These are phyloP conservation scores for Podospora fimiseda DNA, from an alignment of 495 filamentous ascomycete species.

Conservation along the genomic window DNA sequence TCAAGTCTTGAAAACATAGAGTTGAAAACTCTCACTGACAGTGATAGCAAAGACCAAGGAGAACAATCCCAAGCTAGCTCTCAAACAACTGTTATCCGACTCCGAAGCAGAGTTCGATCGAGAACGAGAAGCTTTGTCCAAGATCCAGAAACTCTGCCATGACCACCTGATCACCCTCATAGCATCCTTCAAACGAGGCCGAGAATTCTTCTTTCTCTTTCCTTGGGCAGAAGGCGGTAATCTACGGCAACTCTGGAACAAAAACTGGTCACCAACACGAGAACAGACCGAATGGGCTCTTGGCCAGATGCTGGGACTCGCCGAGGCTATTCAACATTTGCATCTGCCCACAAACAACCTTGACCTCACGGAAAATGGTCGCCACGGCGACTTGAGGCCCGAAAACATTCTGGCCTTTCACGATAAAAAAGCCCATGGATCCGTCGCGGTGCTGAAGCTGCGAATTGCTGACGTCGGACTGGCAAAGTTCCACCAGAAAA, in stretches of 20 bases:
- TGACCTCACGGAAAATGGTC: background rate
- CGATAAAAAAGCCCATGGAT: background rate
- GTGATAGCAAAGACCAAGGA: background rate
- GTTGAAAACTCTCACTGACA: no score
- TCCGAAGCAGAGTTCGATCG: background rate
- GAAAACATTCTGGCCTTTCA: background rate
- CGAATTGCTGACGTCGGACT: background rate
- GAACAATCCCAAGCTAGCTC: background rate
- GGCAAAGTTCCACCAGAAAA: background rate
- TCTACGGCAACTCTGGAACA: background rate
- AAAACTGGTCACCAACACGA: background rate
- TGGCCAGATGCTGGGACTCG: background rate
- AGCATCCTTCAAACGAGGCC: background rate
- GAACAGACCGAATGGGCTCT: background rate
- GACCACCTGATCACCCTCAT: background rate
- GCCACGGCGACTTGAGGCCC: background rate
- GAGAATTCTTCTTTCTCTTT: background rate
- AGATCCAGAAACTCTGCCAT: background rate
- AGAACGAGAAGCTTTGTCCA: background rate
- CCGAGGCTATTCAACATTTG: background rate
- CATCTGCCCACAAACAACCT: background rate
- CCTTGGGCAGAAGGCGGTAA: background rate
- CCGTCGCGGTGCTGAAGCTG: background rate
- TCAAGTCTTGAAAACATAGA: no score
- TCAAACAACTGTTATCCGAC: background rate